Conservation (phyloP, 345 rosid species). For the Brassica rapa region DNA sequence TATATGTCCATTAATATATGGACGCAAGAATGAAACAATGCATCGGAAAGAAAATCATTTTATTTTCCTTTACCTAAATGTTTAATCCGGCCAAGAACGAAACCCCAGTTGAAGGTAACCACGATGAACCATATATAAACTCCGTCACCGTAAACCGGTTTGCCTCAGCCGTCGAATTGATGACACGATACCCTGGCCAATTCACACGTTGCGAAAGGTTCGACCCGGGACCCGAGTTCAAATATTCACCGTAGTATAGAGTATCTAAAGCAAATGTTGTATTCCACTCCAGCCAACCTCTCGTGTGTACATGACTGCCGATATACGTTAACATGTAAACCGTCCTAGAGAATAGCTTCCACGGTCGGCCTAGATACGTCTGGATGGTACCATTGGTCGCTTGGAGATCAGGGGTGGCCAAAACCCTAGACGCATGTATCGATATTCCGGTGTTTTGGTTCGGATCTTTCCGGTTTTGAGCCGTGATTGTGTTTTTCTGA, state of each 20-base stretch:
- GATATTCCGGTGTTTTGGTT: constrained; percentile 95
- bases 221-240: constrained; percentile 84
- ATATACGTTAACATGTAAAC: constrained; percentile 76
- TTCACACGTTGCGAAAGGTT: constrained; percentile 66
- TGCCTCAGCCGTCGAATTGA: constrained; percentile 69
- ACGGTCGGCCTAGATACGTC: constrained; percentile 89
- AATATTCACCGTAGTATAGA: constrained; percentile 84
- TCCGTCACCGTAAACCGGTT: constrained; percentile 73
- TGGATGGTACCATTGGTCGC: constrained; percentile 50
- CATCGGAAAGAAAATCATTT: constrained; percentile 26
- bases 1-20: constrained; percentile 32
- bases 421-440: constrained; percentile 76
- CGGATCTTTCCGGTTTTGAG: constrained; percentile 94
- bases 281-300: constrained; percentile 98
- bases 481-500: constrained; percentile 92
- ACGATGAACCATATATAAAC: constrained; percentile 87
- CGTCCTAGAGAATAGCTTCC: constrained; percentile 78
- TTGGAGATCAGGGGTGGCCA: constrained; percentile 59
- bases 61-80: constrained; percentile 40
- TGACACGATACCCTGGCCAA: constrained; percentile 85
- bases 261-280: constrained; percentile 75
- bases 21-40: constrained; percentile 42
- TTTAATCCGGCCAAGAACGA: constrained; percentile 83
- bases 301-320: constrained; percentile 71
- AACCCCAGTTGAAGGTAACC: constrained; percentile 98